Base-by-base conservation (phyloP, 371 early-diverging fungal genomes). In the Chytridium lagenaria region DNA sequence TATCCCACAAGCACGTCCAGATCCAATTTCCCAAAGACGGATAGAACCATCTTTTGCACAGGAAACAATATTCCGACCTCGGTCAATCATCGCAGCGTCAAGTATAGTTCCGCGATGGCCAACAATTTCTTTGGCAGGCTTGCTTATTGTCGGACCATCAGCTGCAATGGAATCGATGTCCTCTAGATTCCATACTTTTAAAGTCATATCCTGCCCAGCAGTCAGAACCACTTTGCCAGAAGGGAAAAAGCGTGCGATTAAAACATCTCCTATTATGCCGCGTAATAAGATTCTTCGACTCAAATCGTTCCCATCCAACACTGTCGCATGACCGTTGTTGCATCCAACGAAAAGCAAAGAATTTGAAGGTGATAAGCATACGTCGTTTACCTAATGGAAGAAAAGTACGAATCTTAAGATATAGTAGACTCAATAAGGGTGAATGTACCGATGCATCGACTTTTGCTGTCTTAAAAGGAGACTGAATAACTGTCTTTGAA, bases 221-320 rank as follows among this genome's bases (percentile, higher is more conserved):
- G 71, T 71, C 28, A 76, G 50, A 26, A 66, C 52, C 67, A 76
- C 76, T 51, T 66, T 34, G 15, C 72, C 72, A 7, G 71, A 71
- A 0, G 71, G 76, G 50, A 76, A 76, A 34, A 76, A 76, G 26
- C 57, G 64, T 2, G 71, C 67, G 5, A 71, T 40, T 3, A 68
- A 67, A 22, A 76, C 52, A 33, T 76, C 76, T 5, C 76, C 76
- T 16, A 59, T 22, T n/a, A 71, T 71, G 19, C 76, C 72, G 2
- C 30, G 55, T 22, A 76, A 57, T 28, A 16, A 16, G 23, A 59
- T 16, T 16, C 72, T 33, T 5, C 15, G 23, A 1, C 63, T 71
- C 63, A 38, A 38, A 23, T 40, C 51, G 26, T 26, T 31, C 0
- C 44, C 55, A 22, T 50, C 50, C 7, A 61, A 39, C 19, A 76